A percentile compares a stretch with the other conserved stretches of the same genome.
These are phyloP conservation scores for Terfezia boudieri DNA, from an alignment of 495 filamentous ascomycete genomes.

Conservation along the genomic window DNA sequence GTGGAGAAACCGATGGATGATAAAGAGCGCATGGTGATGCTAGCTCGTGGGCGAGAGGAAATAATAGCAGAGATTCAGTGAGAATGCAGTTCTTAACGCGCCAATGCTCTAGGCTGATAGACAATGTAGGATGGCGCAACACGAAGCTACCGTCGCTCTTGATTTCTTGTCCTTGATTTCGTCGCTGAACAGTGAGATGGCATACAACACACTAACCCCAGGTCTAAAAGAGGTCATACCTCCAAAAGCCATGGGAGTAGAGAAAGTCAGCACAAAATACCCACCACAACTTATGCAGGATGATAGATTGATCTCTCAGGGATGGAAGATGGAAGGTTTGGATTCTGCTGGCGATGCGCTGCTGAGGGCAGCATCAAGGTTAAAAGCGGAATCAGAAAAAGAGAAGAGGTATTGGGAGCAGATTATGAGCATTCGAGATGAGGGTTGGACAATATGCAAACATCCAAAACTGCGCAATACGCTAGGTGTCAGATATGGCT, in stretches of 20 bases:
- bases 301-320: slow-evolving; percentile 36
- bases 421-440: slow-evolving; percentile 52
- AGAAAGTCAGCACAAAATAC: slow-evolving; percentile 35
- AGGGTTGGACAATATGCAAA: slow-evolving; percentile 62
- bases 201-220: slow-evolving; percentile 43
- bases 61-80: neutral
- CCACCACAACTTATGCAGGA: slow-evolving; percentile 28
- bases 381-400: slow-evolving; percentile 50
- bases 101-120: neutral
- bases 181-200: slow-evolving; percentile 47
- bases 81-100: neutral
- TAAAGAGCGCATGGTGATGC: slow-evolving; percentile 11
- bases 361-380: slow-evolving; percentile 42
- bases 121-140: slow-evolving; percentile 33
- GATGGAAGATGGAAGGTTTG: slow-evolving; percentile 57
- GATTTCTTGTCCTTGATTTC: slow-evolving; percentile 72
- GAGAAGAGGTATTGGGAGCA: slow-evolving; percentile 82
- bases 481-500: slow-evolving; percentile 72
- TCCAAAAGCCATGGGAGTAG: slow-evolving; percentile 52
- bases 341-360: slow-evolving; percentile 52
- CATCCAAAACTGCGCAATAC: slow-evolving; percentile 49
- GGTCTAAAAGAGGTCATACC: slow-evolving; percentile 45
- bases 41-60: slow-evolving; percentile 9
- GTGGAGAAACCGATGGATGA: slow-evolving; percentile 5
- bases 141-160: slow-evolving; percentile 42